Evolutionary conservation across 148 eudicot genomes (phyloP).

Genomic region (Camellia sinensis): DNA sequence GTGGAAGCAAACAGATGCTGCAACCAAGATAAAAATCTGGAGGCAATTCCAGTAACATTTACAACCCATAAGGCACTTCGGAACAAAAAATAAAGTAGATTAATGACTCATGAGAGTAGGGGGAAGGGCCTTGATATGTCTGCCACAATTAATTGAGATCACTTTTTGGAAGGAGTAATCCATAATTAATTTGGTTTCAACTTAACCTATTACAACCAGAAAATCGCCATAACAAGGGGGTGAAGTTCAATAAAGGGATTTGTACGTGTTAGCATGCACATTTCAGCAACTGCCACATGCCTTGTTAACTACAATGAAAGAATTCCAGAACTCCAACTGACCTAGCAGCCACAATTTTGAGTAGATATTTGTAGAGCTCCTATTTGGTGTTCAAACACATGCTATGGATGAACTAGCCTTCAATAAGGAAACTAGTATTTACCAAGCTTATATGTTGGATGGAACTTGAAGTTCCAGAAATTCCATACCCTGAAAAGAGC

Average conservation of each 20-base stretch:
- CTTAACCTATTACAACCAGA: neutral
- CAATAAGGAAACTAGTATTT: neutral
- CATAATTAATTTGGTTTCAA: neutral
- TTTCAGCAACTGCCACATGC: neutral
- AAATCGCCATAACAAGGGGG: neutral
- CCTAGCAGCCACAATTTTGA: conserved; percentile 10
- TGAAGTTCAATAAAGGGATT: no score
- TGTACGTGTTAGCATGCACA: neutral
- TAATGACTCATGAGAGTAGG: no score
- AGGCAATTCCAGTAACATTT: no score
- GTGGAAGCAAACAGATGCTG: no score
- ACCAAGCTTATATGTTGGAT: neutral
- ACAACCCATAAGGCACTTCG: no score
- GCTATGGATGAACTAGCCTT: neutral
- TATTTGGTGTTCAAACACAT: neutral
- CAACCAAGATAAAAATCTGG: no score
- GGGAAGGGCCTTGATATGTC: no score
- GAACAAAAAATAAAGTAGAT: no score
- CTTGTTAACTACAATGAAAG: neutral
- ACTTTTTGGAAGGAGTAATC: neutral
- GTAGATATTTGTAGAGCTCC: neutral
- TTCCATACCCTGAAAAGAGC: conserved; percentile 82
- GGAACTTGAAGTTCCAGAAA: neutral
- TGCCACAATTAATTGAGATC: neutral
- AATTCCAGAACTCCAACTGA: neutral